Evolutionary conservation across 2,329 filamentous ascomycete species (phyloP).

Genomic region (Neofusicoccum cordaticola): DNA sequence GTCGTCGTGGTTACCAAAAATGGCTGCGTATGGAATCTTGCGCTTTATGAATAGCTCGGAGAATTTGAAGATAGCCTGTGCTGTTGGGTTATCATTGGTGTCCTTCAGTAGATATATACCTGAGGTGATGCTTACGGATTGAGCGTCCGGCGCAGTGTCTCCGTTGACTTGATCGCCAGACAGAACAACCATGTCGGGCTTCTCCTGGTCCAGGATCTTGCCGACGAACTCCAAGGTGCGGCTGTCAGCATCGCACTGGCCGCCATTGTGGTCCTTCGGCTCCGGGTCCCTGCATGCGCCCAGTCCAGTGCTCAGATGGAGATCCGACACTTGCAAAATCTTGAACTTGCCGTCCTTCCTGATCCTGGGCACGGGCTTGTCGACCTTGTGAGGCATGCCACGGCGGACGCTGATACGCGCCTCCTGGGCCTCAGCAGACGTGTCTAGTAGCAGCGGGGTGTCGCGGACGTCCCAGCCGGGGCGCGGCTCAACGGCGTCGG

Average conservation of each 20-base stretch:
- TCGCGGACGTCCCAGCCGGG: constrained; percentile 79
- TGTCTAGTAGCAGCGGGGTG: constrained; percentile 69
- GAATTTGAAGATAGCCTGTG: constrained; percentile 85
- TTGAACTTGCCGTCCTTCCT: constrained; percentile 91
- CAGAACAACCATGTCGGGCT: constrained; percentile 85
- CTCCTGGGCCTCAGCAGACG: constrained; percentile 59
- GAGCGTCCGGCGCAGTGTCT: constrained; percentile 84
- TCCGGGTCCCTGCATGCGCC: constrained; percentile 84
- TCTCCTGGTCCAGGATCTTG: constrained; percentile 83
- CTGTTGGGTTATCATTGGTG: constrained; percentile 11
- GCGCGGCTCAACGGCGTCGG: constrained; percentile 87
- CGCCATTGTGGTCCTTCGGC: constrained; percentile 68
- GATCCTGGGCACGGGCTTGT: constrained; percentile 73
- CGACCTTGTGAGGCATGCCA: constrained; percentile 61
- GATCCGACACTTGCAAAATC: constrained; percentile 92
- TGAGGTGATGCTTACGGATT: constrained; percentile 58
- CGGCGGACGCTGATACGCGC: constrained; percentile 76
- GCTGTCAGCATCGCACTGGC: constrained; percentile 85
- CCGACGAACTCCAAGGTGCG: constrained; percentile 87
- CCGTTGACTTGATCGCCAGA: constrained; percentile 96
- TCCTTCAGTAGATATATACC: not conserved
- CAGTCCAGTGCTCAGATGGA: constrained; percentile 88
- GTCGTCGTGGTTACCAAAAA: constrained; percentile 98
- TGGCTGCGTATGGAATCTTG: constrained; percentile 87
- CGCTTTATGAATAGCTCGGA: constrained; percentile 79